Conservation (phyloP, 495 filamentous ascomycete species). For the Aspergillus taichungensis region DNA sequence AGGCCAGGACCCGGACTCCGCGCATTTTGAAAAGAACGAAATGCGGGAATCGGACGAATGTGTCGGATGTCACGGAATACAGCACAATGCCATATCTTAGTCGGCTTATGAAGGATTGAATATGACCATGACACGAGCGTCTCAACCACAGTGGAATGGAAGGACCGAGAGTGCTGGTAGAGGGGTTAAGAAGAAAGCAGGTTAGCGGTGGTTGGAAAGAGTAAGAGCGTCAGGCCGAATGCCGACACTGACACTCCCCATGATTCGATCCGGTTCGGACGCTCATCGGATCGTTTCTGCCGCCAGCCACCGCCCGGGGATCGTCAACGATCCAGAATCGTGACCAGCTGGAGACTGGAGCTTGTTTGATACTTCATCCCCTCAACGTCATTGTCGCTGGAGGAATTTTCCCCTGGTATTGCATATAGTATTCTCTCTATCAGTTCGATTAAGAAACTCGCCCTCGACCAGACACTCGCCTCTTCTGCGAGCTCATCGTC, state of each 20-base stretch:
- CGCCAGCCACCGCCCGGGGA: constrained; percentile 19
- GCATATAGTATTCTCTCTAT: no score
- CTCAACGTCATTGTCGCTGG: background rate
- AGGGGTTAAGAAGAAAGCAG: background rate
- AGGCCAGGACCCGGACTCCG: constrained; percentile 30
- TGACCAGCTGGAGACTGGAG: constrained; percentile 29
- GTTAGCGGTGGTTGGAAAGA: background rate
- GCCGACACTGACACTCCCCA: constrained; percentile 7
- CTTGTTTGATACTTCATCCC: background rate
- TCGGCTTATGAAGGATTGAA: constrained; percentile 1
- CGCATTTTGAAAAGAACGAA: constrained; percentile 28
- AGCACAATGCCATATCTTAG: constrained; percentile 30
- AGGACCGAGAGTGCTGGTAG: background rate
- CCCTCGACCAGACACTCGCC: no score
- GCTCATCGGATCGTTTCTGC: constrained; percentile 24
- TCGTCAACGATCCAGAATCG: constrained; percentile 21
- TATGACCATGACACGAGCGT: constrained; percentile 7
- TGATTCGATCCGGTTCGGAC: constrained; percentile 8
- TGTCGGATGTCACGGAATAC: constrained; percentile 17
- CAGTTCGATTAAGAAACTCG: no score
- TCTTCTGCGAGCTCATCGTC: background rate
- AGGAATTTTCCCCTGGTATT: background rate
- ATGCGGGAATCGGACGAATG: constrained; percentile 16
- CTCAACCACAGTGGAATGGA: background rate
- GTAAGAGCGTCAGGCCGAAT: constrained; percentile 5